Base-by-base conservation (phyloP, 192 early-diverging fungal genomes). In the Coemansia sp. region DNA sequence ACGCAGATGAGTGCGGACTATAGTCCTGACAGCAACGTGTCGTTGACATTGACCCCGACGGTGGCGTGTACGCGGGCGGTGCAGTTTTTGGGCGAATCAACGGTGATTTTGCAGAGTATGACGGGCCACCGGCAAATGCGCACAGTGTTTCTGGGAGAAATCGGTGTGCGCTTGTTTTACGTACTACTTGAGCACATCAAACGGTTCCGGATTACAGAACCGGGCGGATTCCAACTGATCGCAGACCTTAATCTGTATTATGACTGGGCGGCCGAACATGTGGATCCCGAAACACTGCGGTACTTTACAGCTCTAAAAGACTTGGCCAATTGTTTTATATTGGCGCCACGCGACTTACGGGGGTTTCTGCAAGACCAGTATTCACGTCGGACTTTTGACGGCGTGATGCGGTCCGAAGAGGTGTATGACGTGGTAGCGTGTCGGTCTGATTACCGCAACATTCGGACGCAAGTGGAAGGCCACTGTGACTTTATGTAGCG, bases 161-260 rank as follows among this genome's bases (percentile, higher is more conserved):
- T 97, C 55, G 93, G 89, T 43, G 68, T 87, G 23, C 85, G 96
- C 48, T 77, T 98, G 57, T 98, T 94, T 82, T 87, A 89, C 52
- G 82, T 89, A 53, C 85, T 98, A 35, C 79, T 86, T 57, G 93
- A 95, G 54, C 90, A 96, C 74, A 74, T 98, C 26, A 90, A 90
- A 55, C 73, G 85, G 56, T 90, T 88, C 60, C 88, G 88, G 35
- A 88, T 98, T 27, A 91, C 86, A 20, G 88, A 89, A 49, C 78
- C 86, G 6, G 96, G 96, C 10, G 94, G 93, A 0, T 90, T 95
- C 65, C 94, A 94, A 74, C 86, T 97, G 23, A 95, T 97, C 18
- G 71, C 81, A 1, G 81, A 83, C 16, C 54, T 83, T 24, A 83
- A 83, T 32, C 63, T 74, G 16, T 78, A 75, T 57, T 78, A 83